phyloP scores from a whole-genome alignment of 1,139 yeast genomes.

The Suhomyces guaymorum region DNA sequence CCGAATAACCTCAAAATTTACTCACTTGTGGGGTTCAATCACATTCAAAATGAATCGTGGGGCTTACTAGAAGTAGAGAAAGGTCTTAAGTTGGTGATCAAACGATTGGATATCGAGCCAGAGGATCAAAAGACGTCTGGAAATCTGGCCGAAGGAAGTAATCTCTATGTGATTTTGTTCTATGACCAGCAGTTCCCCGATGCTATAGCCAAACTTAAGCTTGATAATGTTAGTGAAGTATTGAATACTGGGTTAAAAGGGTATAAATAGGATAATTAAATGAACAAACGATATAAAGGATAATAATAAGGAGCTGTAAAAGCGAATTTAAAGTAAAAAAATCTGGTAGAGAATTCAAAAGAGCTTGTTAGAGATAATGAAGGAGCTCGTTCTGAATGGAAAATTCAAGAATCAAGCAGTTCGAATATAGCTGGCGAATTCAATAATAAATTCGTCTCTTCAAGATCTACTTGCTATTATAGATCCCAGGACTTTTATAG shows the following conservation, averaged over 20 bases:
- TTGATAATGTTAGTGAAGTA: constrained; percentile 37
- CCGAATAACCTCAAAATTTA: constrained; percentile 48
- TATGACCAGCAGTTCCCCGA: constrained; percentile 37
- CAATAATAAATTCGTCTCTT: too few species aligned
- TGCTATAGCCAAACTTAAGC: constrained; percentile 44
- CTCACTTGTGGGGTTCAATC: constrained; percentile 45
- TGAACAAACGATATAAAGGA: too few species aligned
- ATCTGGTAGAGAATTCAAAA: too few species aligned
- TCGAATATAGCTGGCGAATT: too few species aligned
- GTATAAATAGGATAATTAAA: constrained; percentile 18
- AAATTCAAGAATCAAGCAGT: too few species aligned
- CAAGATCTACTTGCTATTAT: too few species aligned
- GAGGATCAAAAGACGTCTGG: constrained; percentile 5
- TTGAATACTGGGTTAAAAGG: constrained; percentile 40
- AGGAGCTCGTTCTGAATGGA: too few species aligned
- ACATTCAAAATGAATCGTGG: constrained; percentile 34
- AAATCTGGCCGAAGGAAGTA: constrained; percentile 3
- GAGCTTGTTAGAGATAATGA: too few species aligned
- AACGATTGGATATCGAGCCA: constrained; percentile 20
- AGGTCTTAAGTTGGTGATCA: constrained; percentile 32
- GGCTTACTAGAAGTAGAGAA: constrained; percentile 35
- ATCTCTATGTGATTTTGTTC: constrained; percentile 32
- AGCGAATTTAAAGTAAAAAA: too few species aligned
- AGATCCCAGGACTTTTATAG: too few species aligned
- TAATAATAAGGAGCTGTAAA: too few species aligned